Base-by-base conservation (phyloP, 169 alveolate species). In the Perkinsus olseni region DNA sequence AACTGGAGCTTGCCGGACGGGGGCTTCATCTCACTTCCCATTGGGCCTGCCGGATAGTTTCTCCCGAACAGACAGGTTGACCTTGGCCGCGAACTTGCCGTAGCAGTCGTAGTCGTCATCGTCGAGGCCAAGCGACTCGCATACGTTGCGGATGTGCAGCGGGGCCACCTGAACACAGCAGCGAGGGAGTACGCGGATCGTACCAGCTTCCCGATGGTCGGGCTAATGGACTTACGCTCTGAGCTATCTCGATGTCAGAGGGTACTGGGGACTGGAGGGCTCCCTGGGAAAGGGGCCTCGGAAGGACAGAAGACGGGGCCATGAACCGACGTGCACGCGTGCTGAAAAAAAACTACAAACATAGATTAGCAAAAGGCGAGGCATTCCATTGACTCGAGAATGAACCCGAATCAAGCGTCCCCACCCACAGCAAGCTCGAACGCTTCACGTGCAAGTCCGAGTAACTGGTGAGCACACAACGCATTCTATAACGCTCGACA, bases 161-260 rank as follows among this genome's bases (percentile, higher is more conserved):
- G 92, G 92, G 82, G 82, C 82, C 37, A 62, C 82, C 82, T 62
- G 82, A 8, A n/a, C n/a, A n/a, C n/a, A n/a, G n/a, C n/a, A n/a
- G n/a, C n/a, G n/a, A n/a, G n/a, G n/a, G n/a, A n/a, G n/a, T n/a
- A n/a, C n/a, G n/a, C n/a, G n/a, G n/a, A n/a, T n/a, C n/a, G n/a
- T n/a, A n/a, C n/a, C n/a, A n/a, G n/a, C n/a, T n/a, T n/a, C n/a
- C n/a, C n/a, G n/a, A n/a, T n/a, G n/a, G n/a, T n/a, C n/a, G n/a
- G n/a, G n/a, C n/a, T n/a, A n/a, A n/a, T n/a, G n/a, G n/a, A n/a
- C 11, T 40, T n/a, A 91, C 50, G 36, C 74, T 24, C 74, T 91
- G 92, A 21, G 92, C 92, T 24, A 39, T 39, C 37, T 91, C 92
- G 74, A 91, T 38, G 74, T 91, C 92, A 0, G 74, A 38, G 34